Evolutionary conservation across 2,329 filamentous ascomycete species (phyloP), one percentile per base, ranked within the genome.

Genomic region (Aphanoascus verrucosus): DNA sequence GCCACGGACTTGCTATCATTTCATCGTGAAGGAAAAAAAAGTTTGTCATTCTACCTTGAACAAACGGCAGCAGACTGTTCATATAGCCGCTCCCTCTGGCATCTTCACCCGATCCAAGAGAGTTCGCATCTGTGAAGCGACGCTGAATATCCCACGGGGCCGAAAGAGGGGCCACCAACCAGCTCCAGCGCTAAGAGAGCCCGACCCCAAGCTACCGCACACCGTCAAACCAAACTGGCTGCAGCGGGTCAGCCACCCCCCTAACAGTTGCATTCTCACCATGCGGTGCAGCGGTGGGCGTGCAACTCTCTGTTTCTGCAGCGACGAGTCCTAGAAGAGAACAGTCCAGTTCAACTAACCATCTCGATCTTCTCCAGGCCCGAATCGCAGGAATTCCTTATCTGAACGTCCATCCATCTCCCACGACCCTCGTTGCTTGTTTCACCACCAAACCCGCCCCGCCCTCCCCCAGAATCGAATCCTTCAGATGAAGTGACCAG

Each of bases 351-450:
- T 54, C 59, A 56, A n/a, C 54, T 58, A 57, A 56, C 57, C 56
- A 60, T 59, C 61, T 62, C 58, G 23, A 28, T 7, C 23, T 60
- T 7, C 23, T 60, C 55, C 55, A 50, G 53, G 57, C 57, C 55
- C 56, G 54, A 54, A 53, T 56, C 23, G 23, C 23, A 28, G 51
- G 56, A 37, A 47, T 49, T n/a, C 46, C 34, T 49, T 49, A 49
- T 49, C 46, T 48, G 46, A 31, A 40, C 46, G 5, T 49, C 32
- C 32, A n/a, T 14, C 37, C 37, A 40, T 40, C 37, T 14, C 37
- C n/a, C 37, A 40, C 37, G 12, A 17, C 37, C 37, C 15, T 40
- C 57, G 52, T 56, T 55, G 56, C 50, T 56, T 54, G 47, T 53
- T 28, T 52, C 53, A 43, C 48, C 37, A 37, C 35, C 40, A 42